Evolutionary conservation across 2,329 filamentous ascomycete species (phyloP), one percentile per base, ranked within the genome.

Genomic region (Lachnellula suecica): DNA sequence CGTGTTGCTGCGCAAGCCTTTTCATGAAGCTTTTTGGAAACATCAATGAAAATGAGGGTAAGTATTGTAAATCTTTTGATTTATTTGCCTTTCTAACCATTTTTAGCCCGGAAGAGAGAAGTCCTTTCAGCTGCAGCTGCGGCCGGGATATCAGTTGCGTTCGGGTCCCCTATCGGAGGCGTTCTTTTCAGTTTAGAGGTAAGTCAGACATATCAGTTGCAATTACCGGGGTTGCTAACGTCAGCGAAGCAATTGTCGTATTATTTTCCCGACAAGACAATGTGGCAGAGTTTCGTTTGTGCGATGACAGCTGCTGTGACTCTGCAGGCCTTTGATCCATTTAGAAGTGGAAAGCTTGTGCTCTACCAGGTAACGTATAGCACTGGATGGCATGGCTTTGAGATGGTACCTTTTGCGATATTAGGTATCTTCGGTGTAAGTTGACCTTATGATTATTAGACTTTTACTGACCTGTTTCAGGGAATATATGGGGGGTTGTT

Each of bases 201-300:
- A 72, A 60, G 68, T 50, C 17, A 47, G 2, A 20, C 13, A 40
- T 22, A 17, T 22, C 0, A 10, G 20, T 17, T 27, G 20, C 38
- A 29, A 23, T 52, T 42, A 51, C 38, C 20, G 42, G 19, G n/a
- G n/a, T n/a, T n/a, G 23, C 53, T 62, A 34, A 62, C 27, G 10
- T 13, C n/a, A 29, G 15, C 4, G n/a, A 53, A 89, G 82, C 91
- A 96, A 79, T 77, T 97, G 2, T 96, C 91, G 1, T 97, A 97
- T 70, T 97, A 97, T 71, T 97, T 97, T 63, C 93, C 94, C 0
- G 93, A 97, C 72, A 97, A 97, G 72, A 97, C 94, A 9, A 97
- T 99, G 94, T 99, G 94, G 94, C 94, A 97, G 70, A 96, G 91
- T 65, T 99, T 99, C 66, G 94, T 99, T 37, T 97, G 94, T 65